These are phyloP conservation scores for Candida endomychidarum DNA, from an alignment of 805 yeast species.

Conservation along the genomic window DNA sequence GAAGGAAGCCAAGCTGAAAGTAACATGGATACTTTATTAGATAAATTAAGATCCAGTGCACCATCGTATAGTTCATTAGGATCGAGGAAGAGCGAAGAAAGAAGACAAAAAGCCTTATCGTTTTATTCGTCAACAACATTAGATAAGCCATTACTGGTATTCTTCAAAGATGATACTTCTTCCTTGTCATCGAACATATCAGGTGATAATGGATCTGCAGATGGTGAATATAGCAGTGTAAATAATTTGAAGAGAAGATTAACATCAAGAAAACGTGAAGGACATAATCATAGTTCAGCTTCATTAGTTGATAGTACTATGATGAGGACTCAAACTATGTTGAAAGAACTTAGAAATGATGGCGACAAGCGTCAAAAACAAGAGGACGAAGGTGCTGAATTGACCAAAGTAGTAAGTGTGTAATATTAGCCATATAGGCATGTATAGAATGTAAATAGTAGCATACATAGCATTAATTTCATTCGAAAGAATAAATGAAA, in stretches of 20 bases:
- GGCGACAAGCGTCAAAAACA: background rate
- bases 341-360: constrained; percentile 29
- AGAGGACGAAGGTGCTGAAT: background rate
- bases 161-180: constrained; percentile 14
- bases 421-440: background rate
- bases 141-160: constrained; percentile 17
- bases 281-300: constrained; percentile 9
- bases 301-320: constrained; percentile 25
- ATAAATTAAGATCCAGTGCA: constrained; percentile 31
- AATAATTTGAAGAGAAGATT: constrained; percentile 35
- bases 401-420: constrained; percentile 3
- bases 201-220: background rate
- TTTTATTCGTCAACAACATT: constrained; percentile 30
- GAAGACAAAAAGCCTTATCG: constrained; percentile 34
- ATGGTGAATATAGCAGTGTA: constrained; percentile 40
- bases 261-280: constrained; percentile 30
- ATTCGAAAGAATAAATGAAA: too few species aligned
- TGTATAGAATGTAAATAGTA: constrained; percentile 1
- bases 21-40: constrained; percentile 32
- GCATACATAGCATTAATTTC: too few species aligned
- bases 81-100: constrained; percentile 18
- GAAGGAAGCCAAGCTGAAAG: constrained; percentile 16
- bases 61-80: constrained; percentile 18
- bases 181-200: constrained; percentile 28
- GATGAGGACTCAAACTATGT: constrained; percentile 43